Evolutionary conservation across 129 eudicot species (phyloP).

Genomic region (Rutidosis leptorrhynchoides): DNA sequence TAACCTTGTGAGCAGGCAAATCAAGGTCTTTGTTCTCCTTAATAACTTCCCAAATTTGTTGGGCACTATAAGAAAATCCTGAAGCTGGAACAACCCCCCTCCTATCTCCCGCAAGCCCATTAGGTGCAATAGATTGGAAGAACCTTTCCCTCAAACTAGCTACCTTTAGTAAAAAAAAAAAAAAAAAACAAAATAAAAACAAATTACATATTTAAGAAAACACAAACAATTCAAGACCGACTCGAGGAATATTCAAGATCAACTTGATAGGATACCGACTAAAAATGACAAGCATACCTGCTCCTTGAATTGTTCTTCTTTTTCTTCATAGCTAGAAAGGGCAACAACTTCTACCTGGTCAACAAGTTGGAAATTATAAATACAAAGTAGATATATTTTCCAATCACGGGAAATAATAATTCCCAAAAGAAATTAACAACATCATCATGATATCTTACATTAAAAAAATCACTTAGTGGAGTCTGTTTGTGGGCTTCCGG

Average conservation of each 20-base stretch:
- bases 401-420: conserved; percentile 4
- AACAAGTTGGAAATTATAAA: conserved; percentile 19
- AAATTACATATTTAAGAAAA: not conserved
- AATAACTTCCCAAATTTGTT: conserved; percentile 92
- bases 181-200: not conserved
- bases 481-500: conserved; percentile 96
- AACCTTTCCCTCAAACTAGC: conserved; percentile 82
- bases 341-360: conserved; percentile 89
- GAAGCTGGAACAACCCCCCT: conserved; percentile 99
- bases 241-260: not conserved
- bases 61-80: conserved; percentile 95
- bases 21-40: conserved; percentile 99
- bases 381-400: not conserved
- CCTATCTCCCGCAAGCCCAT: conserved; percentile 98
- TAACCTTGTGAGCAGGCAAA: conserved; percentile 97
- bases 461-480: conserved; percentile 92
- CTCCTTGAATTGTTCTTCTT: conserved; percentile 93
- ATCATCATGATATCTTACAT: conserved; percentile 53
- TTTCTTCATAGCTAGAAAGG: conserved; percentile 91
- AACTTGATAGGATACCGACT: not conserved
- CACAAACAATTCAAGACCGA: not conserved
- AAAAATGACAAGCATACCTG: conserved; percentile 51
- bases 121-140: conserved; percentile 90
- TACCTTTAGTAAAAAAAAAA: conserved; percentile 45
- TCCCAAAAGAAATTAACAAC: conserved; percentile 3